Conservation (phyloP, 176 grass and related monocot genomes). For the Cocos nucifera region DNA sequence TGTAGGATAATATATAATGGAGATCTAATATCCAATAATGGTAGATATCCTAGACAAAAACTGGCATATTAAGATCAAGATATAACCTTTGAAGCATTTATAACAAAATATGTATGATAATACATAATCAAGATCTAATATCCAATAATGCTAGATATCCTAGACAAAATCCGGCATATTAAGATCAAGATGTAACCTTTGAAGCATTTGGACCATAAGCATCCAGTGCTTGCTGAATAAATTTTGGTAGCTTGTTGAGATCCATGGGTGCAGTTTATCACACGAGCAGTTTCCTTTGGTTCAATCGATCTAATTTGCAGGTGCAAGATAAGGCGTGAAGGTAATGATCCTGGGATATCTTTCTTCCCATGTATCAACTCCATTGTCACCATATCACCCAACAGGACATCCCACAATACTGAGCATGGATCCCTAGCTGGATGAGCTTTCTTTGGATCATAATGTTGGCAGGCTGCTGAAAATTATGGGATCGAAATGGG, state of each 20-base stretch:
- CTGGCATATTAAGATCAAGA: not conserved
- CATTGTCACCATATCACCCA: constrained; percentile 81
- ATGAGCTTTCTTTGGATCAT: constrained; percentile 78
- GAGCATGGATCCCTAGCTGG: constrained; percentile 88
- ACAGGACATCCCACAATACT: constrained; percentile 84
- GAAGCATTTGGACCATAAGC: constrained; percentile 54
- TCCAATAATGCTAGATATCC: not conserved
- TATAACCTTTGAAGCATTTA: constrained; percentile 63
- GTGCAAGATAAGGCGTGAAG: constrained; percentile 76
- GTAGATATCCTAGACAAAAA: not conserved
- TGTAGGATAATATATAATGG: not conserved
- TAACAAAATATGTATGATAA: constrained; percentile 14
- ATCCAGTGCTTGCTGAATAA: constrained; percentile 50
- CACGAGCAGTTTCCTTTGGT: constrained; percentile 57
- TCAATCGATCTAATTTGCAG: constrained; percentile 63
- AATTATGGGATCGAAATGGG: constrained; percentile 25
- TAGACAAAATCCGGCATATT: not conserved
- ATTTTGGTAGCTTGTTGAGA: constrained; percentile 59
- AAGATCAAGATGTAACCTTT: constrained; percentile 37
- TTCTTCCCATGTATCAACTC: constrained; percentile 77
- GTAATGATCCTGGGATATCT: constrained; percentile 60
- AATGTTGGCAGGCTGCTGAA: constrained; percentile 62
- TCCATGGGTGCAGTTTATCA: constrained; percentile 63
- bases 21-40: constrained; percentile 15
- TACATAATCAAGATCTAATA: constrained; percentile 10